Evolutionary conservation across 352 stramenopile species (phyloP), one percentile per base, ranked within the genome.

Genomic region (Phytopythium sindhum): DNA sequence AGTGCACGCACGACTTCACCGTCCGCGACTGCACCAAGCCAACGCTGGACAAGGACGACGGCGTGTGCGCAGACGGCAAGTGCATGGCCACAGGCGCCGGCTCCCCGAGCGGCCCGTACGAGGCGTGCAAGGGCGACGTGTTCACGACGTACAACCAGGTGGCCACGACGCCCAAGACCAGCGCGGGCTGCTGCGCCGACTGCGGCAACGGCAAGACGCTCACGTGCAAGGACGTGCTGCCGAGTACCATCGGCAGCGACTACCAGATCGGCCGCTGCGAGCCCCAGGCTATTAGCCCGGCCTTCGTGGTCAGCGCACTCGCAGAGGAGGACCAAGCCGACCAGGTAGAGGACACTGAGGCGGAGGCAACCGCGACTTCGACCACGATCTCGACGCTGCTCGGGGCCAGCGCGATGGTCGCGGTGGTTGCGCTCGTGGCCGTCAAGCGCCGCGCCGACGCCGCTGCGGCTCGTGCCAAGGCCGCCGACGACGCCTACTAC

Each of bases 401-500:
- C 21, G 52, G 31, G 14, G 42, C 52, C 21, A 63, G 57, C 23
- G 64, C 62, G 28, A 29, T 63, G 44, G 52, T 66, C 11, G 51
- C 58, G 28, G 50, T 63, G 1, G 58, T 63, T 19, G 45, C 58
- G 19, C 41, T 63, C 17, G 45, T 63, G 26, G 45, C 45, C 28
- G 29, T 50, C 42, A 57, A 69, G 26, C 62, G 52, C 31, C 62
- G 44, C 31, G 26, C 42, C n/a, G 17, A 14, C 26, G 51, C 51
- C 26, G 31, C 50, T 15, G 31, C 57, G 4, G 45, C 15, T 4
- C 31, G 55, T 8, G 53, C 55, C 17, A 58, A 60, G 6, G 50
- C 53, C 12, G 41, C 61, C 2, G n/a, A 58, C 29, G 57, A 66
- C 53, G 63, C 39, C 26, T 66, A 63, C 41, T 63, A 59, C 64